Evolutionary conservation across 345 rosid species (phyloP), one percentile per base, ranked within the genome.

Genomic region (Populus simonii): DNA sequence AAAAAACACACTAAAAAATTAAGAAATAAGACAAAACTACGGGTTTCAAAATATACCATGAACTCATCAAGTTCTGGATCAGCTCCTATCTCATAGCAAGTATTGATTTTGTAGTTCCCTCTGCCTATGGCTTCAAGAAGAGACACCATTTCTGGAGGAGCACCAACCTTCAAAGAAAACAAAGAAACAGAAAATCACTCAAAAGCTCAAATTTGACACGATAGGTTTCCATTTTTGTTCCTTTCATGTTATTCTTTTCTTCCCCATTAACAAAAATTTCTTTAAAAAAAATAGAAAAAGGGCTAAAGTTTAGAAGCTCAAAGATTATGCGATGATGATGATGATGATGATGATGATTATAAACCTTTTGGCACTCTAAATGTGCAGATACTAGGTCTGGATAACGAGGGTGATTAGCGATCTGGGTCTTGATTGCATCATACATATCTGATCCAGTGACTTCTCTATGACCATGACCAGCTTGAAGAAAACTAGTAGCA

Each of bases 1-100:
- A 22, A 55, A 70, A 20, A 22, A 55, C 36, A 27, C 25, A 7
- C 22, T 16, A n/a, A 72, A 65, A 8, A 10, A 8, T 23, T 66
- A 38, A 15, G 4, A 68, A 66, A 9, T 6, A 75, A 41, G 16
- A 63, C 1, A 49, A 16, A 57, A 33, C 7, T 72, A 27, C 16
- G 13, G 25, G 25, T 8, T 49, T 17, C 16, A 10, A 72, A 33
- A 33, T 1, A 16, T 33, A 91, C 94, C 94, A 91, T 91, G 88
- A 91, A 91, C 59, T 86, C 84, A 35, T 91, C 94, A 1, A 91
- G 90, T 77, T 86, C 90, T n/a, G 90, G 94, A 78, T 91, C 92
- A 68, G 80, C 85, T 82, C 92, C 92, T 17, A 85, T 78, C 62
- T 83, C 80, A 74, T 74, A 61, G 47, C 71, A 39, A n/a, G 18